Base-by-base conservation (phyloP, 208 protist species). In the Acanthamoeba sp. region DNA sequence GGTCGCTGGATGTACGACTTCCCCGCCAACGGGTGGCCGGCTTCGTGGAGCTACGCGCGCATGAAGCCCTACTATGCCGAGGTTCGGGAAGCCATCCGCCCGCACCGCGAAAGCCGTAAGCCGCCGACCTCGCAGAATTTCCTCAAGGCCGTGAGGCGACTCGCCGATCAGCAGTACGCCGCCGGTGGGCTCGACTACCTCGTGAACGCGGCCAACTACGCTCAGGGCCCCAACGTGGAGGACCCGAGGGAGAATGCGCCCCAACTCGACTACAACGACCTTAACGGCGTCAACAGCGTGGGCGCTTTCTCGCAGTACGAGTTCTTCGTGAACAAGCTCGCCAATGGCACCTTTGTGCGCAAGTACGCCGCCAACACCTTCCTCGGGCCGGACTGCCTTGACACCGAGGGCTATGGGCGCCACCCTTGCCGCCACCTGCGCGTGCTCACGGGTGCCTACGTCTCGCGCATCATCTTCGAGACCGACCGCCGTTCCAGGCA, bases 21-120 rank as follows among this genome's bases (percentile, higher is more conserved):
- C 20, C 57, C 57, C 9, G 57, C 27, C 57, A 66, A 32, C 57
- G n/a, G 57, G 27, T 66, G 57, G 57, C 57, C 57, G 2, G 27
- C 57, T 18, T 66, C 57, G 57, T 66, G 57, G 57, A 66, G 57
- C 57, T 66, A 66, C 57, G 3, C 16, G 24, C 20, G 29, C 3
- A 66, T 66, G 57, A 66, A 66, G 57, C 57, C 57, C n/a, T 66
- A 66, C 57, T 66, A 66, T 27, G 57, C 57, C 57, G 57, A 66
- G 57, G 57, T 66, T 9, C 4, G 24, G 20, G 27, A 18, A 7
- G 57, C 57, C 9, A 18, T 66, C 9, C 20, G 29, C 24, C 57
- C 57, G 9, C 57, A 66, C n/a, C 57, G 57, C 57, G 57, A 66
- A 14, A 34, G 20, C 57, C 57, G 57, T 4, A 66, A 66, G 27